Evolutionary conservation across 768 basidiomycete species (phyloP).

Genomic region (Vararia minispora): DNA sequence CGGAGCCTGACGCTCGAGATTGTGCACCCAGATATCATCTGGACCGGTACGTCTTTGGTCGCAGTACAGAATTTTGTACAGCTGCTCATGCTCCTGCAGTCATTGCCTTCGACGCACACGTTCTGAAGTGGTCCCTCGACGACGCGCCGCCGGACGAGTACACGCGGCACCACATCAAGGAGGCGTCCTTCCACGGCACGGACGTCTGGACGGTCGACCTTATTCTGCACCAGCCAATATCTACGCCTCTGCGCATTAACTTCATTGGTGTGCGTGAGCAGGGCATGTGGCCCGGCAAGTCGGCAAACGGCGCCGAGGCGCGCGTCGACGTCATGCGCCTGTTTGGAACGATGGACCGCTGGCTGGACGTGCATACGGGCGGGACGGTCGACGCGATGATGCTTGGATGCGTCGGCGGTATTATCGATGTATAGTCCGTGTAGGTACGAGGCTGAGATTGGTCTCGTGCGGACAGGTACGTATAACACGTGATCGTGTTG

Average conservation of each 20-base stretch:
- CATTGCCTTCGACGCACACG: constrained; percentile 86
- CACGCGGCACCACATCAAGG: constrained; percentile 83
- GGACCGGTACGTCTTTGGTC: constrained; percentile 49
- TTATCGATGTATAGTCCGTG: constrained; percentile 35
- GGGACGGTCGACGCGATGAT: constrained; percentile 60
- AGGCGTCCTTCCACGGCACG: constrained; percentile 76
- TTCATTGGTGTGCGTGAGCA: constrained; percentile 78
- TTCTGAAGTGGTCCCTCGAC: constrained; percentile 76
- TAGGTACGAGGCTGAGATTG: too few relatives aligned
- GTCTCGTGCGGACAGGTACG: too few relatives aligned
- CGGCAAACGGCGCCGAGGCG: constrained; percentile 33
- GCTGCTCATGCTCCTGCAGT: constrained; percentile 28
- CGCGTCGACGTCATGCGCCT: constrained; percentile 56
- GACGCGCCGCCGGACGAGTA: constrained; percentile 65
- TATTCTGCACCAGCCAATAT: constrained; percentile 35
- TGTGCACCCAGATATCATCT: constrained; percentile 72
- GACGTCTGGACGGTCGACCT: constrained; percentile 68
- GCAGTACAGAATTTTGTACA: not conserved
- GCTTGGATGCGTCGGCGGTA: constrained; percentile 62
- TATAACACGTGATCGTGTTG: too few relatives aligned
- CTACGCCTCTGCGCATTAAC: constrained; percentile 32
- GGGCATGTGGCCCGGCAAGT: constrained; percentile 73
- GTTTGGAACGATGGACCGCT: constrained; percentile 64
- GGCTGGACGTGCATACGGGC: constrained; percentile 54
- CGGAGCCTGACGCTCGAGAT: constrained; percentile 61